Evolutionary conservation across 2,329 filamentous ascomycete genomes (phyloP).

Genomic region (Fusarium humuli): DNA sequence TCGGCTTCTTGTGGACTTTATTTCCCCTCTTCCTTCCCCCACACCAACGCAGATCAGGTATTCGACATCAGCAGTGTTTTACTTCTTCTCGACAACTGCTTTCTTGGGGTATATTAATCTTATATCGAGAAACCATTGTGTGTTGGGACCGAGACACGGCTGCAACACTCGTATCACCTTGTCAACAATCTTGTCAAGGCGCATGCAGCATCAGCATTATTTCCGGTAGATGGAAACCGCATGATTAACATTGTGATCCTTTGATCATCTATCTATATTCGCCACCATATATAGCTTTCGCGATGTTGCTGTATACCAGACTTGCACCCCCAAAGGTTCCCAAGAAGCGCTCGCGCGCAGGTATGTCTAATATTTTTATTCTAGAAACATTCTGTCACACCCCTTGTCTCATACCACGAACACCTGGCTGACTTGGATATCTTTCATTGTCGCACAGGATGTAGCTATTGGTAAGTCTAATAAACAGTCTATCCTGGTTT

Average conservation of each 20-base stretch:
- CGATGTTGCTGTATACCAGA: slow-evolving; percentile 70
- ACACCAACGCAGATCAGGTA: slow-evolving; percentile 34
- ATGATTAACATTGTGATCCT: slow-evolving; percentile 39
- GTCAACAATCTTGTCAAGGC: not conserved
- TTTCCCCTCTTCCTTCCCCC: slow-evolving; percentile 32
- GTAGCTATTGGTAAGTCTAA: slow-evolving; percentile 62
- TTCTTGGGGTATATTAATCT: slow-evolving; percentile 5
- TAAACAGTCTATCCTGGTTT: not conserved
- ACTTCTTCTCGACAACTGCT: slow-evolving; percentile 13
- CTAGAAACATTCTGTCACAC: slow-evolving; percentile 20
- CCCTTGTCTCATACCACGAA: slow-evolving; percentile 1
- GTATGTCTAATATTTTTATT: slow-evolving; percentile 20
- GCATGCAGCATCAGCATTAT: slow-evolving; percentile 27
- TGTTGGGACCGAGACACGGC: not conserved
- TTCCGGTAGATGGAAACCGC: slow-evolving; percentile 34
- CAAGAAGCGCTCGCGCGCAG: slow-evolving; percentile 67
- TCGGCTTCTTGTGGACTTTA: slow-evolving; percentile 29
- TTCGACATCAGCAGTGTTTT: slow-evolving; percentile 13
- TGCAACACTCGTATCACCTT: not conserved
- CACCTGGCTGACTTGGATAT: slow-evolving; percentile 21
- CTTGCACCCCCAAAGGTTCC: slow-evolving; percentile 68
- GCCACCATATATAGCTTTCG: slow-evolving; percentile 29
- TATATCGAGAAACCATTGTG: not conserved
- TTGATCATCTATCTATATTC: slow-evolving; percentile 42
- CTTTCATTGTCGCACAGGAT: slow-evolving; percentile 54